phyloP scores from a whole-genome alignment of 2,329 filamentous ascomycete species.

The Microcera coccophila region DNA sequence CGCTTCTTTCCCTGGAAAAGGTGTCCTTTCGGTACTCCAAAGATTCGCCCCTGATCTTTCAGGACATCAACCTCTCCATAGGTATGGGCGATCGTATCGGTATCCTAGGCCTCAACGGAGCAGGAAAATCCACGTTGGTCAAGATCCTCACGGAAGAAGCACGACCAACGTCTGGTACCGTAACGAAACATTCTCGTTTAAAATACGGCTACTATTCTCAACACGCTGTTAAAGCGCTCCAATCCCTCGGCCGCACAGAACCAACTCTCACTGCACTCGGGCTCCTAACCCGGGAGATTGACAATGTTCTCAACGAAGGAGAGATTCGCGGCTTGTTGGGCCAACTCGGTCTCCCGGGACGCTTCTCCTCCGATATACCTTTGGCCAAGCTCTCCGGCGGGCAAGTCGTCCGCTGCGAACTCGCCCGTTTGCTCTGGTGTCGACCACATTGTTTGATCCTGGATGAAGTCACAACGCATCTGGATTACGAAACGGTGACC shows the following conservation, averaged over 20 bases:
- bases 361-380: slow-evolving; percentile 68
- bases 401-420: slow-evolving; percentile 63
- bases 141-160: slow-evolving; percentile 62
- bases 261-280: slow-evolving; percentile 60
- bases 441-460: slow-evolving; percentile 70
- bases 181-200: slow-evolving; percentile 64
- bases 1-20: slow-evolving; percentile 68
- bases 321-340: slow-evolving; percentile 63
- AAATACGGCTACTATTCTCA: slow-evolving; percentile 76
- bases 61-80: slow-evolving; percentile 64
- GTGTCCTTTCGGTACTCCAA: slow-evolving; percentile 60
- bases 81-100: slow-evolving; percentile 71
- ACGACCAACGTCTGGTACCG: slow-evolving; percentile 56
- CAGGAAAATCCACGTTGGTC: slow-evolving; percentile 76
- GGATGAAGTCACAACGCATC: slow-evolving; percentile 80
- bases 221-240: slow-evolving; percentile 68
- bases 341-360: slow-evolving; percentile 66
- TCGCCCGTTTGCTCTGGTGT: slow-evolving; percentile 65
- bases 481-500: slow-evolving; percentile 77
- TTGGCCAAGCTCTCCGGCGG: slow-evolving; percentile 72
- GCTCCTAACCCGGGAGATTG: slow-evolving; percentile 55
- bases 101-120: slow-evolving; percentile 74
- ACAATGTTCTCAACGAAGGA: slow-evolving; percentile 57
- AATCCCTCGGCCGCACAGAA: slow-evolving; percentile 47
- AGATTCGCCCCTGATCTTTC: slow-evolving; percentile 44